phyloP scores from a whole-genome alignment of 805 yeast species.

The Hanseniaspora osmophila region DNA sequence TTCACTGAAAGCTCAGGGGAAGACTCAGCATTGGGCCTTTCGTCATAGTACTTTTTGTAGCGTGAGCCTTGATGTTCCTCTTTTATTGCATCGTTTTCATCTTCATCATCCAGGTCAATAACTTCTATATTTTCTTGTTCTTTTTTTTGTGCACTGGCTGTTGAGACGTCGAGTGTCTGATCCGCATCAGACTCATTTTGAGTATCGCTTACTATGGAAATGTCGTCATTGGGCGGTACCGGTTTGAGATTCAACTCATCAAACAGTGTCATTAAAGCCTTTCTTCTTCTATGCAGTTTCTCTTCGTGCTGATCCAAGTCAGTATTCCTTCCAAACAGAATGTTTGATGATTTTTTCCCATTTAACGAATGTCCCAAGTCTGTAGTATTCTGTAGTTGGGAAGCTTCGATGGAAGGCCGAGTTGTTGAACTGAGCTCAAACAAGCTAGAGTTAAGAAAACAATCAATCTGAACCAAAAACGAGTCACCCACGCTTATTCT shows the following conservation, averaged over 20 bases:
- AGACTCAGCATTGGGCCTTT: constrained; percentile 12
- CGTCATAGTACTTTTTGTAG: constrained; percentile 4
- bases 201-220: constrained; percentile 6
- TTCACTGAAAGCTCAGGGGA: constrained; percentile 42
- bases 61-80: constrained; percentile 9
- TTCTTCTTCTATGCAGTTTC: constrained; percentile 36
- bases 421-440: constrained; percentile 11
- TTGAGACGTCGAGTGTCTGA: too few species aligned
- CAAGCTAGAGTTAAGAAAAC: constrained; percentile 33
- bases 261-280: constrained; percentile 42
- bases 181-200: constrained; percentile 5
- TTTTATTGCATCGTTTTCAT: neutral
- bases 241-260: constrained; percentile 28
- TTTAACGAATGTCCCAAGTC: neutral
- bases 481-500: constrained; percentile 63
- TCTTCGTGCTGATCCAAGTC: constrained; percentile 43
- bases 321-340: constrained; percentile 9
- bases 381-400: constrained; percentile 4
- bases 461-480: constrained; percentile 54
- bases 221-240: constrained; percentile 7
- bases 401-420: constrained; percentile 3
- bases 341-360: neutral
- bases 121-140: constrained; percentile 16
- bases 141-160: constrained; percentile 7
- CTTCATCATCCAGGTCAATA: constrained; percentile 25